Conservation (phyloP, 108 stramenopile species). For the Nitzschia inconspicua region DNA sequence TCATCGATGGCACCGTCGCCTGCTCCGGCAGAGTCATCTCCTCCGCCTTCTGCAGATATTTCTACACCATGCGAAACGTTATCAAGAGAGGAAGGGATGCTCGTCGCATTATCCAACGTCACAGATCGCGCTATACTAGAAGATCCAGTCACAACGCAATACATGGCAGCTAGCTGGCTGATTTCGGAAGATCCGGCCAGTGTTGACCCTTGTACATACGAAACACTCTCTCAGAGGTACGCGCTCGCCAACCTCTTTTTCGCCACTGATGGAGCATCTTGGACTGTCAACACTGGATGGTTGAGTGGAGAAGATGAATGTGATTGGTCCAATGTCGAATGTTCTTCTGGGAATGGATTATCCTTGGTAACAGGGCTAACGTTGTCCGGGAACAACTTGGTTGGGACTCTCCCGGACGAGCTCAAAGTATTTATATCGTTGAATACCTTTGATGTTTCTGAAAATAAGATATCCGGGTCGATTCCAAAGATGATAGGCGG, state of each 20-base stretch:
- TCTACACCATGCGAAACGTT: not conserved
- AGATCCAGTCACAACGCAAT: slow-evolving; percentile 26
- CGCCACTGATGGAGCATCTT: slow-evolving; percentile 23
- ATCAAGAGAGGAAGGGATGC: not conserved
- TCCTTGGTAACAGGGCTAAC: not conserved
- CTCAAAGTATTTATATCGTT: slow-evolving; percentile 1
- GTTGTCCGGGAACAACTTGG: slow-evolving; percentile 5
- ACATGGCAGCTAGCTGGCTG: slow-evolving; percentile 24
- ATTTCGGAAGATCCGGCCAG: not conserved
- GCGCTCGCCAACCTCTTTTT: slow-evolving; percentile 25
- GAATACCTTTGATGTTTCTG: slow-evolving; percentile 9
- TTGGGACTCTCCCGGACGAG: slow-evolving; percentile 15
- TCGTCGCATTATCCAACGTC: not conserved
- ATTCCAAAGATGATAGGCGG: slow-evolving; percentile 25
- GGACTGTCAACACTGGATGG: slow-evolving; percentile 23
- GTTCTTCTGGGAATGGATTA: not conserved
- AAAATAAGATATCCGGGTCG: slow-evolving; percentile 13
- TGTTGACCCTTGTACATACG: slow-evolving; percentile 29
- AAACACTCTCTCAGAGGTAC: slow-evolving; percentile 24
- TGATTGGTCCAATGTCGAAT: slow-evolving; percentile 7
- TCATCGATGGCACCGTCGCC: not conserved
- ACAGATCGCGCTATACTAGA: slow-evolving; percentile 3
- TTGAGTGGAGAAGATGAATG: slow-evolving; percentile 13
- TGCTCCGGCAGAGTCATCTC: too few species aligned
- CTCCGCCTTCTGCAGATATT: not conserved